A percentile compares a stretch with the other conserved stretches of the same genome.
phyloP scores from a whole-genome alignment of 1,139 yeast genomes.

The Pichia sp. region DNA sequence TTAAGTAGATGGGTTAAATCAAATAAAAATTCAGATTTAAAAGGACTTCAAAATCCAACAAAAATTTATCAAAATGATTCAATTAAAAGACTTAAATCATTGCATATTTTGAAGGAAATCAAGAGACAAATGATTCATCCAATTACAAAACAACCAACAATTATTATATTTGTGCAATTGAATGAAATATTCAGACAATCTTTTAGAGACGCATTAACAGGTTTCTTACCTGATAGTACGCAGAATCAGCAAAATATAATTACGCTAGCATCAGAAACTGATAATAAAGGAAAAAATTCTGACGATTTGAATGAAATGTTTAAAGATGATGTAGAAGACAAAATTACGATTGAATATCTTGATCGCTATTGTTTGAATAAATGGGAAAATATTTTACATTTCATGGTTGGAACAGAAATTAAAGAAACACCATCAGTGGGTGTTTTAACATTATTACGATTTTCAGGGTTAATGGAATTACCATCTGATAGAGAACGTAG shows the following conservation, averaged over 20 bases:
- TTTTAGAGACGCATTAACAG: constrained; percentile 79
- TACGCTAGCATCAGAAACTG: constrained; percentile 3
- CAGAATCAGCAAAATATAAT: constrained; percentile 15
- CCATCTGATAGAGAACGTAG: constrained; percentile 34
- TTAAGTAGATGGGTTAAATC: constrained; percentile 63
- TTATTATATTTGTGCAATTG: constrained; percentile 50
- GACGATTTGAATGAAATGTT: constrained; percentile 15
- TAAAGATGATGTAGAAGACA: constrained; percentile 35
- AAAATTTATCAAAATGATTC: constrained; percentile 65
- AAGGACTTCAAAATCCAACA: constrained; percentile 36
- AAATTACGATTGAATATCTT: constrained; percentile 57
- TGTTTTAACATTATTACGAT: constrained; percentile 57
- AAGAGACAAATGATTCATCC: constrained; percentile 31
- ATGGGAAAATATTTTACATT: constrained; percentile 95
- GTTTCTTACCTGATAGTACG: constrained; percentile 37
- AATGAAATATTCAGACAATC: constrained; percentile 71
- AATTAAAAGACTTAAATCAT: constrained; percentile 63
- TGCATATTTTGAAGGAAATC: constrained; percentile 70
- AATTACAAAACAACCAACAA: constrained; percentile 29
- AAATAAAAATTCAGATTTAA: constrained; percentile 19
- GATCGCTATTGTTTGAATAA: constrained; percentile 77
- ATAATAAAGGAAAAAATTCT: constrained; percentile 1
- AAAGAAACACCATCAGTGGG: constrained; percentile 61
- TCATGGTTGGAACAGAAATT: constrained; percentile 90
- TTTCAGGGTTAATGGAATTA: constrained; percentile 79